Percentiles rank a stretch among this genome's conserved stretches.
These are phyloP conservation scores for Drosera spatulata DNA, from an alignment of 179 eudicot species.

Conservation along the genomic window DNA sequence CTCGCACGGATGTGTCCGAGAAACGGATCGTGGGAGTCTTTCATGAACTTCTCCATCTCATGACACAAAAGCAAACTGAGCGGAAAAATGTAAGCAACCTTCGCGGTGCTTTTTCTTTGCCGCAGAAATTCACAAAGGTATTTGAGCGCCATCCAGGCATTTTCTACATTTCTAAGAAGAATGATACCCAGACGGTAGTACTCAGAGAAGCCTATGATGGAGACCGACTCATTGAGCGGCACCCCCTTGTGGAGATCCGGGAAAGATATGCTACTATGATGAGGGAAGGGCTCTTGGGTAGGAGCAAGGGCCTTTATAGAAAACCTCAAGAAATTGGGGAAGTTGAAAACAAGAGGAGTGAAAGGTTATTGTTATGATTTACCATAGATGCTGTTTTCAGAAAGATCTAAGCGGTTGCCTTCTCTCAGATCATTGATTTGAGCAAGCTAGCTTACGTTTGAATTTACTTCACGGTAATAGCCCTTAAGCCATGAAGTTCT, in stretches of 20 bases:
- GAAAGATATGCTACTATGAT: conserved; percentile 43
- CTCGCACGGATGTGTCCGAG: conserved; percentile 87
- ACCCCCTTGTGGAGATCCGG: conserved; percentile 65
- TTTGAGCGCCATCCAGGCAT: conserved; percentile 96
- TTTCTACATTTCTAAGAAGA: conserved; percentile 71
- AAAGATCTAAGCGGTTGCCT: too few relatives aligned
- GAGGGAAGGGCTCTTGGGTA: conserved; percentile 58
- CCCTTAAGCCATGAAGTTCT: too few relatives aligned
- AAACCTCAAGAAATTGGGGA: conserved; percentile 2
- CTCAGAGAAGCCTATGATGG: conserved; percentile 69
- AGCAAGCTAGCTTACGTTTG: conserved; percentile 4
- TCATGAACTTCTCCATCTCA: conserved; percentile 79
- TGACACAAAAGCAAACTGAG: conserved; percentile 50
- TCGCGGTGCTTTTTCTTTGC: conserved; percentile 53
- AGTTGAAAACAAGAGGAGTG: too few relatives aligned
- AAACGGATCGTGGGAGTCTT: conserved; percentile 81
- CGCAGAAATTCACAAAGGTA: conserved; percentile 86
- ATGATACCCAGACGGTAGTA: conserved; percentile 62
- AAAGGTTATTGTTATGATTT: too few relatives aligned
- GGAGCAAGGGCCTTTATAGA: conserved; percentile 64
- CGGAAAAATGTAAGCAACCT: conserved; percentile 79
- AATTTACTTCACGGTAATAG: too few relatives aligned
- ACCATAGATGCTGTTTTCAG: too few relatives aligned
- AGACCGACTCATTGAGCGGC: conserved; percentile 44
- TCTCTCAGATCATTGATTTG: too few relatives aligned